Percentiles rank a stretch among this genome's conserved stretches.
These are phyloP conservation scores for Exophiala sideris DNA, from an alignment of 2,329 filamentous ascomycete genomes.

Conservation along the genomic window DNA sequence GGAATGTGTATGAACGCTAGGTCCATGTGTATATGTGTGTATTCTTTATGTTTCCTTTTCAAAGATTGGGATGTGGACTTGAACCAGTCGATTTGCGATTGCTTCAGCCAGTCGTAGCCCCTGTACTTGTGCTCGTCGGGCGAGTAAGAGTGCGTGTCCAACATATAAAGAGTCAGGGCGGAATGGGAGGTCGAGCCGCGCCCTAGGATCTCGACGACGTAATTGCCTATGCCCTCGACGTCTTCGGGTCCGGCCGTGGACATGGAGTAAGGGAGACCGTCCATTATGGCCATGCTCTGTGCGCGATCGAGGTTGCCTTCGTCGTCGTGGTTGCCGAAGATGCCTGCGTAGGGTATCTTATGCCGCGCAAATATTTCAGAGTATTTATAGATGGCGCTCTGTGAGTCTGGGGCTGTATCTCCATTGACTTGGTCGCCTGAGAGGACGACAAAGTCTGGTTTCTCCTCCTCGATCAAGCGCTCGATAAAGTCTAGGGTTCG, in stretches of 20 bases:
- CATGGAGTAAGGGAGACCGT: conserved; percentile 83
- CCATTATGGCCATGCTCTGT: conserved; percentile 79
- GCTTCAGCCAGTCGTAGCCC: conserved; percentile 98
- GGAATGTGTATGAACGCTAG: conserved; percentile 98
- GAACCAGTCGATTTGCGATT: conserved; percentile 94
- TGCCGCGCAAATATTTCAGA: conserved; percentile 78
- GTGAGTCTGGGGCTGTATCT: conserved; percentile 84
- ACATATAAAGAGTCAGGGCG: conserved; percentile 87
- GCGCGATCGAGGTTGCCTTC: conserved; percentile 75
- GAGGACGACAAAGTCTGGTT: conserved; percentile 85
- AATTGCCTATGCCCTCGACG: conserved; percentile 90
- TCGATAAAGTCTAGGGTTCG: conserved; percentile 86
- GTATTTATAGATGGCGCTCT: conserved; percentile 92
- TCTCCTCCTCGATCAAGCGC: conserved; percentile 82
- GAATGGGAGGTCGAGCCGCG: conserved; percentile 77
- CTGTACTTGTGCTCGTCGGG: conserved; percentile 81
- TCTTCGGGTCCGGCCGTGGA: conserved; percentile 78
- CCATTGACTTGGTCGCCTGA: conserved; percentile 96
- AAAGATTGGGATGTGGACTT: conserved; percentile 69
- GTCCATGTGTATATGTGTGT: conserved; percentile 90
- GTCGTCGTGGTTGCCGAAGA: conserved; percentile 97
- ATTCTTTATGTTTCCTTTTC: conserved; percentile 74
- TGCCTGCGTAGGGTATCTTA: conserved; percentile 86
- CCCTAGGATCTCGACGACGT: conserved; percentile 84
- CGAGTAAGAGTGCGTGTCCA: conserved; percentile 90